Conservation (phyloP, 2,329 filamentous ascomycete species). For the Dactylellina leptospora region DNA sequence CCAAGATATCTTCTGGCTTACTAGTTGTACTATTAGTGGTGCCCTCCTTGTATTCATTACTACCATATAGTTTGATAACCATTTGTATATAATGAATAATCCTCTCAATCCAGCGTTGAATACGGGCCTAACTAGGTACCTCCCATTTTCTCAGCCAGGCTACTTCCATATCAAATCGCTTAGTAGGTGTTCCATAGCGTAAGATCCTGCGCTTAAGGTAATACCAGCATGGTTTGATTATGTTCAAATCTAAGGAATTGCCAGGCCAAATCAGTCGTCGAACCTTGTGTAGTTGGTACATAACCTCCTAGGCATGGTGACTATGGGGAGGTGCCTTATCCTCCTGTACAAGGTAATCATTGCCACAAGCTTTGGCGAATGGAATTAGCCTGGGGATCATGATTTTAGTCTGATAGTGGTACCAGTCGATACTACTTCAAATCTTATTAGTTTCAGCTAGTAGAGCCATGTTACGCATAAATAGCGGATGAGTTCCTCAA, state of each 20-base stretch:
- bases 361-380: not conserved
- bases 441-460: not conserved
- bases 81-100: no score
- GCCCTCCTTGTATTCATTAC: no score
- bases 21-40: no score
- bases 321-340: conserved; percentile 1
- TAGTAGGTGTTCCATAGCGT: not conserved
- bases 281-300: not conserved
- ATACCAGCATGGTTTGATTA: conserved; percentile 1
- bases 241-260: not conserved
- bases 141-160: not conserved
- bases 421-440: not conserved
- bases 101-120: not conserved
- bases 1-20: not conserved
- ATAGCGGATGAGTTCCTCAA: no score
- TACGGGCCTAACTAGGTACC: not conserved
- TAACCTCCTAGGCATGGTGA: not conserved
- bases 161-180: not conserved
- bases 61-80: no score
- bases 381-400: not conserved
- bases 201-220: not conserved
- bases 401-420: not conserved
- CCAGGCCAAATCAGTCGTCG: not conserved
- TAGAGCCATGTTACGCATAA: no score
- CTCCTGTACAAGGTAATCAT: not conserved